A percentile compares a stretch with the other conserved stretches of the same genome.
phyloP scores from a whole-genome alignment of 2,329 filamentous ascomycete species.

The Alternaria sp. region DNA sequence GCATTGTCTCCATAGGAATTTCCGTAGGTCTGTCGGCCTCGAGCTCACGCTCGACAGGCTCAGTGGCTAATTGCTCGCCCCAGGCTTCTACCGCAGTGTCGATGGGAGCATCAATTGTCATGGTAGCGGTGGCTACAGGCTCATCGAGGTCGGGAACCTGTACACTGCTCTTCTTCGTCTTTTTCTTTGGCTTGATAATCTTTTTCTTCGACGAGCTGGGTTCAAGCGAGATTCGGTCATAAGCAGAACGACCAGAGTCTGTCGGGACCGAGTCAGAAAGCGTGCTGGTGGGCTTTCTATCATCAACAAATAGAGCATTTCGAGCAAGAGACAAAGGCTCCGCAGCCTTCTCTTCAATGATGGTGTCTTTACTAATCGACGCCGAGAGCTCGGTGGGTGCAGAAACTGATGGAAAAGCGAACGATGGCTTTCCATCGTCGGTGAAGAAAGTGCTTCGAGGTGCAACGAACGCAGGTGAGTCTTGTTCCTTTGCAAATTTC shows the following conservation, averaged over 20 bases:
- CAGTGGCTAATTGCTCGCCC: background rate
- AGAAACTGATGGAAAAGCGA: constrained; percentile 1
- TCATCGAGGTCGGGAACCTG: constrained; percentile 17
- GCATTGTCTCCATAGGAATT: constrained; percentile 8
- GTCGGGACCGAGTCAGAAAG: background rate
- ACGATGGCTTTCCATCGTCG: constrained; percentile 19
- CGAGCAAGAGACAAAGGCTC: constrained; percentile 5
- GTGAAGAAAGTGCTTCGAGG: constrained; percentile 20
- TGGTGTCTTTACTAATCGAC: background rate
- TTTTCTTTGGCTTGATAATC: constrained; percentile 40
- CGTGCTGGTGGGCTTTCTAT: constrained; percentile 11
- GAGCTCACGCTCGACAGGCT: constrained; percentile 3
- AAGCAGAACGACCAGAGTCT: constrained; percentile 11
- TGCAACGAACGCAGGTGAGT: background rate
- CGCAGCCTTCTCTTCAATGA: background rate
- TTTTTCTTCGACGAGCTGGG: constrained; percentile 33
- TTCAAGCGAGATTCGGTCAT: constrained; percentile 23
- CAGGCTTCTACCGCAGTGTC: background rate
- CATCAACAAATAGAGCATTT: constrained; percentile 18
- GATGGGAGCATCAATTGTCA: background rate
- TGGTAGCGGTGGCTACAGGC: background rate
- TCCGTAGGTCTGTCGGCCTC: background rate
- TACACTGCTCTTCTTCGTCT: constrained; percentile 30
- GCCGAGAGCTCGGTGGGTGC: background rate
- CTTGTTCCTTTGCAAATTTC: background rate